Evolutionary conservation across 2,329 filamentous ascomycete species (phyloP).

Genomic region (Arthrocladium fulminans): DNA sequence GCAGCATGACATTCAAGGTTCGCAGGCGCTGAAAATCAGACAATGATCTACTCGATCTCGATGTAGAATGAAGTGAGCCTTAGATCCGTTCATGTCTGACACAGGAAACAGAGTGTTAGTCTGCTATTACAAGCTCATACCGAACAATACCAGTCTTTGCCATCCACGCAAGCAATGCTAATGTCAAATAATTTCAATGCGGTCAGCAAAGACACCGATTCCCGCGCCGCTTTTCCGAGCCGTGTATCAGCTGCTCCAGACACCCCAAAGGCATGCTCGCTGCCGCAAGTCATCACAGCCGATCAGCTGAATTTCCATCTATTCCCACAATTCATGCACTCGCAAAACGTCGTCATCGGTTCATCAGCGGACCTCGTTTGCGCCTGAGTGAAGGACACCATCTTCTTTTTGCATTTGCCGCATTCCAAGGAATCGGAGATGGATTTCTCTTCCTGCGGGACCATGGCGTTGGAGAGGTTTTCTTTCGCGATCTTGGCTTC

Average conservation of each 20-base stretch:
- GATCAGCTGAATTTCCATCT: slow-evolving; percentile 31
- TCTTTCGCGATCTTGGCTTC: slow-evolving; percentile 73
- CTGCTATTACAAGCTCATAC: background rate
- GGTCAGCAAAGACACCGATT: too few relatives aligned
- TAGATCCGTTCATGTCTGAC: too few relatives aligned
- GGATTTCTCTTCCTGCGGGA: slow-evolving; percentile 81
- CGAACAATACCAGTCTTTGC: background rate
- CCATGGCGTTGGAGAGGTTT: slow-evolving; percentile 96
- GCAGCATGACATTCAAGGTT: too few relatives aligned
- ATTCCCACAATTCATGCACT: slow-evolving; percentile 41
- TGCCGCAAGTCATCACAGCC: background rate
- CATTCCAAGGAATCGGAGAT: slow-evolving; percentile 83
- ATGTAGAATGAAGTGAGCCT: too few relatives aligned
- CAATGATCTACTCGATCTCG: background rate
- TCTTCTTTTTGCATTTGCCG: slow-evolving; percentile 83
- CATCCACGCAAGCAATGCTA: background rate
- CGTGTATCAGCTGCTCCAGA: background rate
- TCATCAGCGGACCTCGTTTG: slow-evolving; percentile 95
- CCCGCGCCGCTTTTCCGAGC: too few relatives aligned
- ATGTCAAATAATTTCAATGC: too few relatives aligned
- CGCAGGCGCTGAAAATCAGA: too few relatives aligned
- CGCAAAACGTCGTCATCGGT: slow-evolving; percentile 51
- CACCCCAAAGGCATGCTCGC: background rate
- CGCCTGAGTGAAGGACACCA: slow-evolving; percentile 87
- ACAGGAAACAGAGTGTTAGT: background rate